Base-by-base conservation (phyloP, 2,329 filamentous ascomycete species). In the Cryphonectria parasitica region DNA sequence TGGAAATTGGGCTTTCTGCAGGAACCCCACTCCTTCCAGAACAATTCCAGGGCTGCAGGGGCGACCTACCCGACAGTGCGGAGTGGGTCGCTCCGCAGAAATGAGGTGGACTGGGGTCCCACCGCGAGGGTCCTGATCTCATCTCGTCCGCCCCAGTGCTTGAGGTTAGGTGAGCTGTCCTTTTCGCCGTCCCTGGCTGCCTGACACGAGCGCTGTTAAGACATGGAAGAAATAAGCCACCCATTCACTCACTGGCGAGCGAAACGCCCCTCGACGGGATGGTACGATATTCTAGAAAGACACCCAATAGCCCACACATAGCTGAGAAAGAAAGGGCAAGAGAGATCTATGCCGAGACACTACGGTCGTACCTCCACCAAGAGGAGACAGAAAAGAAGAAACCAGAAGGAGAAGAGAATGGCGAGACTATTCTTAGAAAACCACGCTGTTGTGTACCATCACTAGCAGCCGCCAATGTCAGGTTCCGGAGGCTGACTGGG, bases 1-100 rank as follows among this genome's bases (percentile, higher is more conserved):
- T 60, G 49, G 68, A 66, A 65, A 66, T 65, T 69, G 68, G 61
- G 63, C 54, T 54, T 65, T 45, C 66, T 22, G 68, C 66, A 72
- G 60, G 52, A 61, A 65, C 66, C 70, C 45, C 65, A 68, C 68
- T 65, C 61, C 68, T 70, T 72, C 71, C 68, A 70, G 71, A 72
- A 72, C 65, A 64, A 72, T 72, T 72, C 43, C 52, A 64, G 64
- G 49, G 61, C 68, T 70, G 41, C 64, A 34, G 56, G 66, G 69
- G 64, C 65, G 19, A 45, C 58, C 56, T 45, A 41, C 31, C 64
- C 22, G 69, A 45, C 22, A 61, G 67, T 56, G 52, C 45, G 56
- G 45, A 34, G 61, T 68, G 71, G 68, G 45, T 63, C 61, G 68
- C 68, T 56, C 41, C 63, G 62, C 56, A 70, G 61, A 70, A 66